Evolutionary conservation across 208 protist genomes (phyloP).

Genomic region (Giardia muris): DNA sequence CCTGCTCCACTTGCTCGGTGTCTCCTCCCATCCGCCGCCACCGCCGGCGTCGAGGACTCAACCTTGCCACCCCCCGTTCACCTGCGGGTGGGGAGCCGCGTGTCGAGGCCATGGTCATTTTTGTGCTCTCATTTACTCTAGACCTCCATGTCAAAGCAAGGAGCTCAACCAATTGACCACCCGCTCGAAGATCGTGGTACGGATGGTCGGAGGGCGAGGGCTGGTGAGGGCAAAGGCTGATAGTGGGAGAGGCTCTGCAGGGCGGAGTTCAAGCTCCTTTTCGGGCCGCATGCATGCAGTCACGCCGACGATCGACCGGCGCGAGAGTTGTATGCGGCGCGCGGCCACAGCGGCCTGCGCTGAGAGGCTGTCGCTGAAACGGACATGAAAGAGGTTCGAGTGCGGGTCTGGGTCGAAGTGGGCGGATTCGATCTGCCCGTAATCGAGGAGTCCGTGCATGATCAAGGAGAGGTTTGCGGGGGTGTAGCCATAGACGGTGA

Average conservation of each 20-base stretch:
- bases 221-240: background rate
- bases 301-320: background rate
- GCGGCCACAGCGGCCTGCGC: background rate
- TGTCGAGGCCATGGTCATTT: too few species aligned
- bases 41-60: too few species aligned
- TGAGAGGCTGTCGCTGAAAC: background rate
- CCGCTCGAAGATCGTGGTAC: background rate
- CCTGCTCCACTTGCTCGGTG: too few species aligned
- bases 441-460: background rate
- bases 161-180: background rate
- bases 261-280: background rate
- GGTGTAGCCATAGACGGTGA: background rate
- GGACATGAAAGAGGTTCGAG: background rate
- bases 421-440: background rate
- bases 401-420: background rate
- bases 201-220: background rate
- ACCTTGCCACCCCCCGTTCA: too few species aligned
- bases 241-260: background rate
- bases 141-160: background rate
- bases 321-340: background rate
- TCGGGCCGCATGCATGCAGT: background rate
- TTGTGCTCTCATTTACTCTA: too few species aligned
- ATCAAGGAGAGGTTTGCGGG: background rate
- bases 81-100: too few species aligned
- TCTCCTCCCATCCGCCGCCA: too few species aligned